Evolutionary conservation across 805 yeast genomes (phyloP).

Genomic region (Cyberlindnera sargentensis): DNA sequence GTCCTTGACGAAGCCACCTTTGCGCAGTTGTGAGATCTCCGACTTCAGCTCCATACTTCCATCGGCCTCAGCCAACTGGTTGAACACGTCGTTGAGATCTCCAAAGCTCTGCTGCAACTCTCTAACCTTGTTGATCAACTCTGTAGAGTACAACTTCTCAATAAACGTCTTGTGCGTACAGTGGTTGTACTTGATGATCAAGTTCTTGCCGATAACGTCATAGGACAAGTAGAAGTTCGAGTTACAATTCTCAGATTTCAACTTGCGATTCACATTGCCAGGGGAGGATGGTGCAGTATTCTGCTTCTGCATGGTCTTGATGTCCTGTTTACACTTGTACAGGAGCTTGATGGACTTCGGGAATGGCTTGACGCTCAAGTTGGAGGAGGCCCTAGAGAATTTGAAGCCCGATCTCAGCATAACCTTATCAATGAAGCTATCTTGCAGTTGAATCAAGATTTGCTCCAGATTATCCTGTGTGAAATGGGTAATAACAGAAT

Average conservation of each 20-base stretch:
- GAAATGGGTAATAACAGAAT: constrained; percentile 12
- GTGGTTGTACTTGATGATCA: constrained; percentile 21
- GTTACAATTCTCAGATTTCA: constrained; percentile 21
- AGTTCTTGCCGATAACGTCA: constrained; percentile 15
- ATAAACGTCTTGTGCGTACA: constrained; percentile 15
- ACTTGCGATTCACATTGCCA: constrained; percentile 6
- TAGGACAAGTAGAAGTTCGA: constrained; percentile 21
- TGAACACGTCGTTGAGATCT: constrained; percentile 7
- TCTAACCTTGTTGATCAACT: constrained; percentile 13
- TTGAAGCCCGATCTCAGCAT: constrained; percentile 19
- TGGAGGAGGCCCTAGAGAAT: constrained; percentile 18
- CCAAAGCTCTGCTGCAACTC: constrained; percentile 3
- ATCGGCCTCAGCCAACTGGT: constrained; percentile 6
- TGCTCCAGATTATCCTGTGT: constrained; percentile 13
- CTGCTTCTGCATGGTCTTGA: constrained; percentile 17
- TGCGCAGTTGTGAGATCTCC: constrained; percentile 15
- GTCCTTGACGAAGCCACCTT: constrained; percentile 18
- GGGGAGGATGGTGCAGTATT: constrained; percentile 3
- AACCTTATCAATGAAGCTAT: constrained; percentile 12
- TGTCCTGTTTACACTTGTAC: constrained; percentile 22
- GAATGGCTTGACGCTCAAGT: constrained; percentile 15
- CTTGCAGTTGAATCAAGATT: constrained; percentile 11
- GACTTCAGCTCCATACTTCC: constrained; percentile 7
- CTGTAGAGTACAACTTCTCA: constrained; percentile 16
- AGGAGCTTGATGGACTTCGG: constrained; percentile 21